A percentile compares a stretch with the other conserved stretches of the same genome.
Conservation (phyloP, 805 yeast genomes). For the Metschnikowia lachancei region DNA sequence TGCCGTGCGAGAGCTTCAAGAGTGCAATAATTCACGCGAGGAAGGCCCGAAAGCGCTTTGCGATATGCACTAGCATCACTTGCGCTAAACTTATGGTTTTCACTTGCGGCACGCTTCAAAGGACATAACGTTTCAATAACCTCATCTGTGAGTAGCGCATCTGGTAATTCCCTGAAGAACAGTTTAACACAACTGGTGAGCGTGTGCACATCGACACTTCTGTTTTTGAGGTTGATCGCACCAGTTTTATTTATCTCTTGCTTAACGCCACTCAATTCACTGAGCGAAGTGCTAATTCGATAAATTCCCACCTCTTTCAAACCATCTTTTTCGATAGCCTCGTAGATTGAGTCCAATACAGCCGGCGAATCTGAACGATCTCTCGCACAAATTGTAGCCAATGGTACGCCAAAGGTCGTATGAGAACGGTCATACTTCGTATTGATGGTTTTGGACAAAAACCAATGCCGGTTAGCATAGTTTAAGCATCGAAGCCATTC, state of each 20-base stretch:
- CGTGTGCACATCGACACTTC: constrained; percentile 71
- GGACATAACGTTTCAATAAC: constrained; percentile 57
- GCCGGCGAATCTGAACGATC: constrained; percentile 63
- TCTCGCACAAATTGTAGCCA: constrained; percentile 69
- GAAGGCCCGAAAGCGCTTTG: constrained; percentile 45
- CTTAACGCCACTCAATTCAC: constrained; percentile 44
- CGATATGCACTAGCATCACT: constrained; percentile 21
- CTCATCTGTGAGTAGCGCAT: constrained; percentile 68
- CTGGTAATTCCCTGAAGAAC: constrained; percentile 82
- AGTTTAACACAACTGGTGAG: constrained; percentile 85
- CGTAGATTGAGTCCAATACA: constrained; percentile 62
- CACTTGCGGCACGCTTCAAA: constrained; percentile 28
- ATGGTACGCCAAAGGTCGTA: constrained; percentile 81
- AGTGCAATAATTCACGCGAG: constrained; percentile 63
- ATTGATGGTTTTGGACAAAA: constrained; percentile 41
- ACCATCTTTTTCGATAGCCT: constrained; percentile 82
- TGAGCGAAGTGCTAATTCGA: constrained; percentile 58
- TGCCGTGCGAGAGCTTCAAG: constrained; percentile 68
- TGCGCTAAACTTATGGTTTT: constrained; percentile 2
- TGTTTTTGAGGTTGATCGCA: constrained; percentile 48
- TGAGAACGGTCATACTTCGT: constrained; percentile 20
- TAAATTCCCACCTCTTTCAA: constrained; percentile 88
- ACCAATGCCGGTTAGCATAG: constrained; percentile 56
- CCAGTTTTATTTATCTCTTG: constrained; percentile 47
- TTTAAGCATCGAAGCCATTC: constrained; percentile 65